These are phyloP conservation scores for Plectosphaerella sp. DNA, from an alignment of 2,329 filamentous ascomycete species.

Conservation along the genomic window DNA sequence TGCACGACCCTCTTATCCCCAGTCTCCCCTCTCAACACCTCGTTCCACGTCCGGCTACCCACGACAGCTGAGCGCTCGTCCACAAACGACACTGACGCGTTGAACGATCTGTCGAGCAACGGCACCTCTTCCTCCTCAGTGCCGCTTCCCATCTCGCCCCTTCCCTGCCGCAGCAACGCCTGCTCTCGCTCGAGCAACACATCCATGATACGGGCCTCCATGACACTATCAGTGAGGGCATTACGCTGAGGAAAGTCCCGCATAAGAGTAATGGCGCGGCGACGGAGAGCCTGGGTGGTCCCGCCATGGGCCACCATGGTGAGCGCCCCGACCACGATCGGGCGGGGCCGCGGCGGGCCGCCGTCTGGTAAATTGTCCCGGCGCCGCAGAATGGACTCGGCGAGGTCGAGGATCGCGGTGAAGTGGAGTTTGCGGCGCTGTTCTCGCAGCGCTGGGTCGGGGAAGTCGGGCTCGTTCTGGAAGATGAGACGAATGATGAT, in stretches of 20 bases:
- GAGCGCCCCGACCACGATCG: constrained; percentile 3
- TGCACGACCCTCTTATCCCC: neutral
- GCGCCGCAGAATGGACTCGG: neutral
- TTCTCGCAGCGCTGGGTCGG: neutral
- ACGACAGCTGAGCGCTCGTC: neutral
- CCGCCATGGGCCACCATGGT: constrained; percentile 6
- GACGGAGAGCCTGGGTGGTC: constrained; percentile 1
- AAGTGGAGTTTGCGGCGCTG: neutral
- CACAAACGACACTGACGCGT: neutral
- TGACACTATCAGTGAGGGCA: neutral
- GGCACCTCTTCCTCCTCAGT: neutral
- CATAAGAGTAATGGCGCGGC: constrained; percentile 6
- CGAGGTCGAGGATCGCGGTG: neutral
- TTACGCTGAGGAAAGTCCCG: constrained; percentile 3
- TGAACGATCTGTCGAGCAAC: neutral
- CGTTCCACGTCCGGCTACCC: neutral
- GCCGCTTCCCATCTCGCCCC: neutral
- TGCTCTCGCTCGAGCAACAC: neutral
- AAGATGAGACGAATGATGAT: neutral
- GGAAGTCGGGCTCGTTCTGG: neutral
- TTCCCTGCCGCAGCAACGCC: neutral
- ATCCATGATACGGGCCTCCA: neutral
- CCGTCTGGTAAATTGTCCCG: neutral
- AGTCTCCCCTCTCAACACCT: neutral
- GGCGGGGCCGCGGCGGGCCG: neutral